Evolutionary conservation across 202 grass and related monocot species (phyloP).

Genomic region (Miscanthus sacchariflorus): DNA sequence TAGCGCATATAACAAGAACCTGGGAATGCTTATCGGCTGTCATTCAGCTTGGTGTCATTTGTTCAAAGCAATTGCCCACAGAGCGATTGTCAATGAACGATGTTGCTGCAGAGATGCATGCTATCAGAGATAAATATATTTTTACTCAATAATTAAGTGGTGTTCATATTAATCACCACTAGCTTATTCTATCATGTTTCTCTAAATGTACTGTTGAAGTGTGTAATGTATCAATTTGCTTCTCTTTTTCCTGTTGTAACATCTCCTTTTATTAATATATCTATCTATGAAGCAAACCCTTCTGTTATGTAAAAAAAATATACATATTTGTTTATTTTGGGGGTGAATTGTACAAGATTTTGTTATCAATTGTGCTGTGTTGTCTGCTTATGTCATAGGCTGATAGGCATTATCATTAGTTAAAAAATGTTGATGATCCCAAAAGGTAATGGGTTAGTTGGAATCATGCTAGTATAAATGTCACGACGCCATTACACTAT

Average conservation of each 20-base stretch:
- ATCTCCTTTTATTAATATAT: no score
- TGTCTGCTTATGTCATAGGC: no score
- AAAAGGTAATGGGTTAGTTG: neutral
- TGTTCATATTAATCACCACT: neutral
- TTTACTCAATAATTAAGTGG: neutral
- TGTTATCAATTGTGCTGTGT: no score
- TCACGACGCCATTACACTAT: neutral
- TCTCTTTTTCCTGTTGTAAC: neutral
- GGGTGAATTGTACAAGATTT: no score
- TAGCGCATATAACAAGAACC: neutral
- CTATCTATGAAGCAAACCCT: no score
- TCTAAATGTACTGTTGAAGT: neutral
- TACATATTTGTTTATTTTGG: no score
- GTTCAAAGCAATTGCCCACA: constrained; percentile 42
- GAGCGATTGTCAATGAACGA: constrained; percentile 18
- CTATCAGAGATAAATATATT: constrained; percentile 37
- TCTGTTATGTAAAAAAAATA: no score
- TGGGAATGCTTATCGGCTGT: constrained; percentile 15
- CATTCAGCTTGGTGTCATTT: constrained; percentile 41
- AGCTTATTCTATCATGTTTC: neutral
- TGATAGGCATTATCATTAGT: no score
- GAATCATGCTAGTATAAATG: neutral
- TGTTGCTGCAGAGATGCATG: constrained; percentile 39
- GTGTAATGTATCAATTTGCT: neutral
- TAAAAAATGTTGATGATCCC: neutral